Evolutionary conservation across 257 asterid genomes (phyloP).

Genomic region (Lantana camara): DNA sequence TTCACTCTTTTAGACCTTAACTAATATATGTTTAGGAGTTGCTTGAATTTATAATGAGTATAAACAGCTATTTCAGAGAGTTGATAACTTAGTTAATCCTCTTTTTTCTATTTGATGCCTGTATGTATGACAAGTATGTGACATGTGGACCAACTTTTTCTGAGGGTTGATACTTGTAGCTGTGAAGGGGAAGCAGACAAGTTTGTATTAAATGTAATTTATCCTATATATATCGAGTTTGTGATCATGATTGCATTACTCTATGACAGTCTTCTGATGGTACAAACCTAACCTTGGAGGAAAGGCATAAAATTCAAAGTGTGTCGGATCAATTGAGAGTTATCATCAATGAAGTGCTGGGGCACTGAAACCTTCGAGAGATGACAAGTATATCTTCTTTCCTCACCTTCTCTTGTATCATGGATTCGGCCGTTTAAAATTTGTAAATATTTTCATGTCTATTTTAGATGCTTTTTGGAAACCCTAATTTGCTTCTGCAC

Average conservation of each 20-base stretch:
- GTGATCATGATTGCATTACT: conserved; percentile 8
- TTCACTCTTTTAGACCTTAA: conserved; percentile 11
- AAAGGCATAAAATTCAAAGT: conserved; percentile 53
- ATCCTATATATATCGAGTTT: neutral
- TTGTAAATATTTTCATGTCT: neutral
- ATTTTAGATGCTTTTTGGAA: neutral
- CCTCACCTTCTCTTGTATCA: neutral
- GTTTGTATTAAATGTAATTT: neutral
- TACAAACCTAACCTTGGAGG: conserved; percentile 53
- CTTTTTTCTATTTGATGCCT: no score
- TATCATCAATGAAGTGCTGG: conserved; percentile 20
- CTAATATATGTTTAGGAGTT: no score
- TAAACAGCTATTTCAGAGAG: neutral
- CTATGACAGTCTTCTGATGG: conserved; percentile 53
- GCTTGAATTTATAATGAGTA: no score
- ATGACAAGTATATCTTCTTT: conserved; percentile 5
- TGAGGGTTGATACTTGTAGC: no score
- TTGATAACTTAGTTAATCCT: no score
- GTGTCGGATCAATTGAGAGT: conserved; percentile 49
- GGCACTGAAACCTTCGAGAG: conserved; percentile 26
- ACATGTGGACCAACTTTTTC: no score
- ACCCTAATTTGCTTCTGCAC: no score
- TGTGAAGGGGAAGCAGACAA: no score
- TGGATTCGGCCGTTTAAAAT: neutral
- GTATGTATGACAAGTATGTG: no score